Conservation (phyloP, 75 land plant genomes). For the Isoetes taiwanensis region DNA sequence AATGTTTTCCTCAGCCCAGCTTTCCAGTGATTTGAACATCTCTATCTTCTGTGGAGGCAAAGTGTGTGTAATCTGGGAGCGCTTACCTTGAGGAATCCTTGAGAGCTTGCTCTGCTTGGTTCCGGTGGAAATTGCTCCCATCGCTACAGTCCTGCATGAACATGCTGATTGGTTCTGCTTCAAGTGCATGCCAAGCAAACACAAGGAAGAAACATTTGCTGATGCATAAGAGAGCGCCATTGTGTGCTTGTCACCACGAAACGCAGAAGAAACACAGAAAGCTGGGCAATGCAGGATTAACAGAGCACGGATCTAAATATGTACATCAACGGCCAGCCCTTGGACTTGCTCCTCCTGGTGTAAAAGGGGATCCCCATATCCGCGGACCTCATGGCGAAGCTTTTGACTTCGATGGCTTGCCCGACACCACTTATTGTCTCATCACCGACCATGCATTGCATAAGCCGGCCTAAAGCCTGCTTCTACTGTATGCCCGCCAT, state of each 20-base stretch:
- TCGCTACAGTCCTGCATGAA: too few relatives aligned
- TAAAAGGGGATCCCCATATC: conserved; percentile 2
- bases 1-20: conserved; percentile 37
- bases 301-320: too few relatives aligned
- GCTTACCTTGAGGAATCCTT: conserved; percentile 26
- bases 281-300: too few relatives aligned
- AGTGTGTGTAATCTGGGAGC: conserved; percentile 31
- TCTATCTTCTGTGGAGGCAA: conserved; percentile 48
- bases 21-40: conserved; percentile 40
- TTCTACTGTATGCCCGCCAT: neutral
- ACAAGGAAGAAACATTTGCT: too few relatives aligned
- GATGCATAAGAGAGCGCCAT: too few relatives aligned
- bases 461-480: neutral
- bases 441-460: neutral
- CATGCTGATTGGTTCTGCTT: too few relatives aligned
- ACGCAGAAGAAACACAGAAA: too few relatives aligned
- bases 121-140: too few relatives aligned
- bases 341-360: neutral
- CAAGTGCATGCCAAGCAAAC: too few relatives aligned
- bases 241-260: too few relatives aligned
- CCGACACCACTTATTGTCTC: neutral
- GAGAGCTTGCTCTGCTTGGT: too few relatives aligned
- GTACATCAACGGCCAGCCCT: too few relatives aligned
- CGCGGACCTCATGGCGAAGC: conserved; percentile 2
- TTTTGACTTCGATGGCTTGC: neutral